phyloP scores from a whole-genome alignment of 345 rosid genomes.

The Cardamine resedifolia region DNA sequence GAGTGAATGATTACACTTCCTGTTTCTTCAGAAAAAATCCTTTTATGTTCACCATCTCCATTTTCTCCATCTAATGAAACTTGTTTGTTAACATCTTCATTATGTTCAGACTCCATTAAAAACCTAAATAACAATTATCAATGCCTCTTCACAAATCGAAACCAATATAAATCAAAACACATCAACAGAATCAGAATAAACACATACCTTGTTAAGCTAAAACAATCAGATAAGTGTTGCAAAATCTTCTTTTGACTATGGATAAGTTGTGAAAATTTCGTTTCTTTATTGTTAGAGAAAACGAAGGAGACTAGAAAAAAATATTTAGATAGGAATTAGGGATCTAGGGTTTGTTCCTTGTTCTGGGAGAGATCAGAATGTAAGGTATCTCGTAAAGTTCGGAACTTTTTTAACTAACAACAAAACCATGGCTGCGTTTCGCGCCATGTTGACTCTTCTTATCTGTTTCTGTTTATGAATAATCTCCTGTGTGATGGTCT shows the following conservation, averaged over 20 bases:
- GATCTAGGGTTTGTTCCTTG: constrained; percentile 32
- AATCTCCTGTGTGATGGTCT: background rate
- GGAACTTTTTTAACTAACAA: constrained; percentile 41
- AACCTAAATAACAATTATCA: constrained; percentile 28
- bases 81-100: constrained; percentile 26
- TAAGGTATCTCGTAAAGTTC: constrained; percentile 45
- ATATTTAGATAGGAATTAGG: constrained; percentile 14
- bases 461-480: background rate
- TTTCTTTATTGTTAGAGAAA: constrained; percentile 17
- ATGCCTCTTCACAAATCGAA: background rate
- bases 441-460: constrained; percentile 42
- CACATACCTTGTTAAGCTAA: background rate
- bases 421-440: constrained; percentile 39
- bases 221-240: constrained; percentile 7
- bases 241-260: background rate
- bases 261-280: background rate
- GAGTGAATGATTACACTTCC: constrained; percentile 4
- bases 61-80: background rate
- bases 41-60: constrained; percentile 25
- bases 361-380: constrained; percentile 25
- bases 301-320: background rate
- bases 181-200: background rate
- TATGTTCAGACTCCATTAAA: constrained; percentile 44
- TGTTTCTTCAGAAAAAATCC: constrained; percentile 1
- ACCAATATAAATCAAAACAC: background rate